Evolutionary conservation across 192 early-diverging fungal species (phyloP), one percentile per base, ranked within the genome.

Genomic region (Phlyctochytrium arcticum): DNA sequence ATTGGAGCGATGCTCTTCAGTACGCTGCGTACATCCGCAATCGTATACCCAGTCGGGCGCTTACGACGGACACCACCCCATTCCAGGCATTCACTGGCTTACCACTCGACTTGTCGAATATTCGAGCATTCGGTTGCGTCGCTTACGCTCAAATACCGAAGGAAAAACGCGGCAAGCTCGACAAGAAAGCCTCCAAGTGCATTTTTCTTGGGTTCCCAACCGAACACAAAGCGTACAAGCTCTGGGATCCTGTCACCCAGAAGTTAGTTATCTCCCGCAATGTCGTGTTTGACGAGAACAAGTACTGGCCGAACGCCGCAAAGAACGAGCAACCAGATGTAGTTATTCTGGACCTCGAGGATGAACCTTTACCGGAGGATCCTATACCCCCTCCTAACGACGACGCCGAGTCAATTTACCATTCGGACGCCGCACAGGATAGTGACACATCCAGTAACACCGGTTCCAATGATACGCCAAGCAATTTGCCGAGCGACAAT

Each of bases 51-150:
- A 10, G n/a, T n/a, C n/a, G 10, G 39, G 39, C 39, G 10, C 39
- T 12, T n/a, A n/a, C 10, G 10, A 42, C 10, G 39, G n/a, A n/a
- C n/a, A n/a, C n/a, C n/a, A n/a, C n/a, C 39, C 56, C 56, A n/a
- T 57, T 12, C n/a, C 27, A 57, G n/a, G 17, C 23, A 6, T 39
- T 57, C 21, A 39, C 6, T n/a, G 47, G 47, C 5, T 34, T 15
- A 57, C 30, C 12, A 34, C 56, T 21, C 21, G n/a, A 36, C 33
- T 21, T 57, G 19, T 5, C 5, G 21, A 9, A 21, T 39, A 5
- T 57, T 53, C 35, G 17, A 7, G 8, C n/a, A 8, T 34, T 57
- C 36, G 56, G 56, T 39, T 57, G 44, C n/a, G 56, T 57, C 37
- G 30, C 31, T 36, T 57, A 57, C 56, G 56, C 56, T 6, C 37